Base-by-base conservation (phyloP, 805 yeast genomes). In the Kuraishia molischiana region DNA sequence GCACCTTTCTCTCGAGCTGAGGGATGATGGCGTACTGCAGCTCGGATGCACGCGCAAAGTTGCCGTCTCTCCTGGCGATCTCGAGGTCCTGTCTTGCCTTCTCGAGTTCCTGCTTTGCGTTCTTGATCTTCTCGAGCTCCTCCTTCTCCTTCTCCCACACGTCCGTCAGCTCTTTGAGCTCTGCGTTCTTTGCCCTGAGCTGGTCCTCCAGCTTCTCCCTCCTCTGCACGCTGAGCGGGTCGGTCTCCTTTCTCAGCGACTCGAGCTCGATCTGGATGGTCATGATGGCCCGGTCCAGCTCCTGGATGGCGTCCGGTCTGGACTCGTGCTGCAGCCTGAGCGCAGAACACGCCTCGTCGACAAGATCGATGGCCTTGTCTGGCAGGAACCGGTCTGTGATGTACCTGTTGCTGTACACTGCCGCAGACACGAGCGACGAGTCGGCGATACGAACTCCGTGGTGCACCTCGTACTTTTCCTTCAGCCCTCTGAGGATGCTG, bases 331-430 rank as follows among this genome's bases (percentile, higher is more conserved):
- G 98, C 41, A 90, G 66, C 46, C 98, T 69, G 41, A 90, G 67
- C 0, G 95, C 95, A 3, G 97, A 92, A 62, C 97, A 89, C 0
- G 97, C 97, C 55, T 90, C 98, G 61, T 90, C 98, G 2, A 90
- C 92, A 46, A 90, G 70, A 59, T 90, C 98, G 46, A 90, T 90
- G 17, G 97, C 97, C 64, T 90, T 90, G 54, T 90, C 98, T 1
- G 98, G 98, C 29, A 90, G 64, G 51, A 78, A 87, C 39, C 97
- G 64, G 56, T 90, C 97, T 3, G 94, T 83, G 39, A 90, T 85
- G 56, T 90, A 90, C 45, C 98, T 71, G 53, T 86, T 85, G 35
- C 94, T 78, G 52, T 89, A 75, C 5, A 85, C 79, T 0, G 96
- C 95, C 10, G 97, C 96, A 0, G 95, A 83, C 2, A 90, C 97